These are phyloP conservation scores for Hymenoscyphus fraxineus DNA, from an alignment of 2,329 filamentous ascomycete species.

Conservation along the genomic window DNA sequence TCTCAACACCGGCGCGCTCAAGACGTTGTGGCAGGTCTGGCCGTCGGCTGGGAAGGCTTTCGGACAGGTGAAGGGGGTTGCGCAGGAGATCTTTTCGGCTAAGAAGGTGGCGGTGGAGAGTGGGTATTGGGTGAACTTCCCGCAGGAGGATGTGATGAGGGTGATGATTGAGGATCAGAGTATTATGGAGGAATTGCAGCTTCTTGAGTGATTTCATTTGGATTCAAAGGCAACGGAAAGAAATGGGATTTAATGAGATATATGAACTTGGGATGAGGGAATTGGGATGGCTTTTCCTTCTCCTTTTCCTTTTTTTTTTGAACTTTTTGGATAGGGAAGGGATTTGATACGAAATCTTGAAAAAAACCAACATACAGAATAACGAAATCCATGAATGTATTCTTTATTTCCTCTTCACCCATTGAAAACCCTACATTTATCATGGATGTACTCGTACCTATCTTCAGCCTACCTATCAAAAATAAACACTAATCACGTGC, in stretches of 20 bases:
- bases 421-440: neutral
- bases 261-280: neutral
- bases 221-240: neutral
- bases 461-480: no score
- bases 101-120: constrained; percentile 32
- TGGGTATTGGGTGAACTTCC: constrained; percentile 29
- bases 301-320: neutral
- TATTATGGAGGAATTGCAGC: constrained; percentile 33
- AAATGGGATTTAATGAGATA: neutral
- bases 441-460: neutral
- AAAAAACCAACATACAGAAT: neutral
- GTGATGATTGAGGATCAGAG: constrained; percentile 33
- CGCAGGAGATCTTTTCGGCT: constrained; percentile 59
- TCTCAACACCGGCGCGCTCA: constrained; percentile 53
- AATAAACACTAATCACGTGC: neutral
- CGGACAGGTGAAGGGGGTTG: constrained; percentile 69
- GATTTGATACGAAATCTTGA: neutral
- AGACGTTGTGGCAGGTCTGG: constrained; percentile 21
- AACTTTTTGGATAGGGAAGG: neutral
- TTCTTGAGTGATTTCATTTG: constrained; percentile 15
- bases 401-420: neutral
- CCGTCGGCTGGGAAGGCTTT: constrained; percentile 56
- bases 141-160: constrained; percentile 32
- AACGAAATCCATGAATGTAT: neutral
- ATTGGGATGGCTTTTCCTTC: neutral